Evolutionary conservation across 148 eudicot species (phyloP).

Genomic region (Rheum nobile): DNA sequence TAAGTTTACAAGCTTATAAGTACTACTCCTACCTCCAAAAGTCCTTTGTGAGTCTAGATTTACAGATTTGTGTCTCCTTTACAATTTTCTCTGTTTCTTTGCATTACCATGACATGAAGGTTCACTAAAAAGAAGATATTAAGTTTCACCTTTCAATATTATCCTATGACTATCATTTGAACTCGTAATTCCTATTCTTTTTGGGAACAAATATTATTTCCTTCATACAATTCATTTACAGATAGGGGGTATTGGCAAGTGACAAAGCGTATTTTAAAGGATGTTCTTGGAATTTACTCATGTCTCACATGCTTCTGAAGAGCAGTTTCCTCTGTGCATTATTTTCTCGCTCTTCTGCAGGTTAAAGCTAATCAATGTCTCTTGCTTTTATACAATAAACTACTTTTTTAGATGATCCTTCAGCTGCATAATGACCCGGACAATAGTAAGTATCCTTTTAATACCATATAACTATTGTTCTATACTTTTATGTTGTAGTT

Average conservation of each 20-base stretch:
- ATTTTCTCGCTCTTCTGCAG: conserved; percentile 84
- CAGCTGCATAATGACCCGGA: conserved; percentile 10
- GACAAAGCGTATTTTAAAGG: conserved; percentile 71
- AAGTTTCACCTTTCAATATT: no score
- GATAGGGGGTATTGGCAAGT: conserved; percentile 99
- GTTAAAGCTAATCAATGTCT: conserved; percentile 17
- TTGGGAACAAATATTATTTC: no score
- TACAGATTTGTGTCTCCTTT: neutral
- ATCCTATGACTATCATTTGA: neutral
- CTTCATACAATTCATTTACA: conserved; percentile 18
- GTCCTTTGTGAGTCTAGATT: no score
- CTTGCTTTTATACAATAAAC: neutral
- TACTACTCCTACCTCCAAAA: no score
- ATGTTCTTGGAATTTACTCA: conserved; percentile 62
- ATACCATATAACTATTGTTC: neutral
- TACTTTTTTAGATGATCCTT: neutral
- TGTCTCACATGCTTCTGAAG: conserved; percentile 80
- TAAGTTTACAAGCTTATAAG: no score
- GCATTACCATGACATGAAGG: neutral
- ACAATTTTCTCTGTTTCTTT: neutral
- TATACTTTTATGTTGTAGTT: neutral
- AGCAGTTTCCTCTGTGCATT: conserved; percentile 70
- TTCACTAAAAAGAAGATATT: neutral
- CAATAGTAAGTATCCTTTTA: neutral
- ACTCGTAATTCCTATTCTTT: neutral